Conservation (phyloP, 495 filamentous ascomycete species). For the Trichoderma reesei region DNA sequence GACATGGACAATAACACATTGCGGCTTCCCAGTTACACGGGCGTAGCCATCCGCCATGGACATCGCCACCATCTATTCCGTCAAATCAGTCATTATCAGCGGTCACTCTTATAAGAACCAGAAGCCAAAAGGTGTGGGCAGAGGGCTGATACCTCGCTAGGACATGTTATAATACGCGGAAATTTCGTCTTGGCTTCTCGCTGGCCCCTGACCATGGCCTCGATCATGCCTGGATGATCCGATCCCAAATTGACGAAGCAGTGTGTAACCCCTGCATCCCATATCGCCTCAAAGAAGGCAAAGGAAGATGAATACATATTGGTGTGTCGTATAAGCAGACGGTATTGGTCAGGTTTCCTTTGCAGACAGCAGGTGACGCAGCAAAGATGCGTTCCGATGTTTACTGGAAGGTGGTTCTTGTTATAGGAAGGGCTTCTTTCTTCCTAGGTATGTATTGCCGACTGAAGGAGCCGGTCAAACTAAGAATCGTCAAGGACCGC, state of each 20-base stretch:
- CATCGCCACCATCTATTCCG: slow-evolving; percentile 79
- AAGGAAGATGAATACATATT: slow-evolving; percentile 42
- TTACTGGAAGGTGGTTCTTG: too few species aligned
- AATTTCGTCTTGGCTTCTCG: slow-evolving; percentile 52
- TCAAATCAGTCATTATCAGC: not conserved
- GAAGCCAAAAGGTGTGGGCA: not conserved
- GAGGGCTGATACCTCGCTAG: slow-evolving; percentile 57
- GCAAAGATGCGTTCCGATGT: not conserved
- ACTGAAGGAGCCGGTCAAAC: too few species aligned
- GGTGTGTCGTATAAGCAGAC: not conserved
- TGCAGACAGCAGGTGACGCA: not conserved
- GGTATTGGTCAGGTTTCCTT: too few species aligned
- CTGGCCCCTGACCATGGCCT: slow-evolving; percentile 87
- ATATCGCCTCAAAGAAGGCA: slow-evolving; percentile 92
- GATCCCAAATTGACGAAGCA: slow-evolving; percentile 95
- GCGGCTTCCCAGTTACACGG: slow-evolving; percentile 71
- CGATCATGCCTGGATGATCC: slow-evolving; percentile 84
- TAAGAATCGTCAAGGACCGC: too few species aligned
- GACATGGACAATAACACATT: slow-evolving; percentile 91
- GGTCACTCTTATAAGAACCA: not conserved
- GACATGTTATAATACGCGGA: slow-evolving; percentile 84
- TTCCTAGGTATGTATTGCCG: too few species aligned
- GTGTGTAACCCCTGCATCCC: slow-evolving; percentile 82
- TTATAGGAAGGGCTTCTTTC: too few species aligned
- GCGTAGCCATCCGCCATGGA: slow-evolving; percentile 97